Base-by-base conservation (phyloP, 2,329 filamentous ascomycete species). In the Clonostachys rosea region DNA sequence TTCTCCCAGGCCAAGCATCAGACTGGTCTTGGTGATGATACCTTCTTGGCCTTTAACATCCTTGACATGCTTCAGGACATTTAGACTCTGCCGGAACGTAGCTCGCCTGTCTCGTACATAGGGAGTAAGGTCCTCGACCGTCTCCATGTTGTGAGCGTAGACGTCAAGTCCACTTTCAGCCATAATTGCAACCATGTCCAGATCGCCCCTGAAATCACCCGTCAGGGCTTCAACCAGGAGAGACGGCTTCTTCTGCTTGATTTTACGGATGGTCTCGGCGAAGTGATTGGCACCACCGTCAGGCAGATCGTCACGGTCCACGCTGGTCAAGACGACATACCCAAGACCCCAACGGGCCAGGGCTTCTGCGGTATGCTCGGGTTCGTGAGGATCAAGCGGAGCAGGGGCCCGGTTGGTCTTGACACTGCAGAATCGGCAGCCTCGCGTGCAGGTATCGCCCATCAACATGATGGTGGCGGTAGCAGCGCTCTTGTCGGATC, bases 391-490 rank as follows among this genome's bases (percentile, higher is more conserved):
- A 64, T 99, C 94, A 44, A 99, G 78, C 11, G 94, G 89, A 40
- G 85, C 71, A 12, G 90, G 84, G 2, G 75, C 71, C 40, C 87
- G 84, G 49, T 74, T 85, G 4, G 94, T 99, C 78, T 97, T 97
- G 45, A 99, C 94, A 54, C 86, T 90, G 78, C 94, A 99, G 75
- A 99, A 99, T 46, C 94, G 83, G 69, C 94, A 99, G 16, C 92
- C 94, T 50, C 94, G 81, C 16, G 94, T 99, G 69, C 94, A 99
- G 9, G 92, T 97, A 67, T 99, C 94, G 54, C 94, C 94, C 91
- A 97, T 97, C 43, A 99, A 74, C 94, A 99, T 99, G 68, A 99
- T 97, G 11, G 94, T 99, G 3, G 94, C 94, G 34, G 94, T 99
- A 5, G 94, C 94, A 24, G 90, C 86, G 54, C 83, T 86, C 73